Base-by-base conservation (phyloP, 164 flowering plant genomes). In the Liquidambar formosana region DNA sequence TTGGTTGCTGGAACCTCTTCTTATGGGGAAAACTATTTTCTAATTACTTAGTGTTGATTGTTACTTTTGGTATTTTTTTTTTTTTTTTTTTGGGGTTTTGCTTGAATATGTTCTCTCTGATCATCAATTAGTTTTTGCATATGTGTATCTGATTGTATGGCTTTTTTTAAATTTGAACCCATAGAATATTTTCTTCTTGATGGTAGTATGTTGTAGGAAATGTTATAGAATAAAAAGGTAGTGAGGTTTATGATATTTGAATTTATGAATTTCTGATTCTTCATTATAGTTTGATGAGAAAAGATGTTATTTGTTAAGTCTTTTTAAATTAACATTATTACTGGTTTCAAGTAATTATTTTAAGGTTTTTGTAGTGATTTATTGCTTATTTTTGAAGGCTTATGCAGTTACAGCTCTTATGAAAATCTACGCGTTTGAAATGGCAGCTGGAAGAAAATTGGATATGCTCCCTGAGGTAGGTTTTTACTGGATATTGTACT, bases 341-440 rank as follows among this genome's bases (percentile, higher is more conserved):
- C 15, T 26, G 58, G 22, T 27, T 16, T 4, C 19, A 28, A 43
- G 47, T 54, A 13, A 33, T 26, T 71, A 14, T n/a, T 21, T 59
- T 43, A 10, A 57, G 28, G 52, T 22, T 45, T 57, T 21, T 69
- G 21, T 27, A 62, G 16, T 73, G 0, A 41, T 57, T 69, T 57
- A 60, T 73, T 61, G 27, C 60, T 68, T 51, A 14, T 61, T 70
- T 73, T 64, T 80, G 79, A 82, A 96, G 99, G 97, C 87, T 47
- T 93, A 96, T 86, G 98, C 99, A 68, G 79, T 93, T 61, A 88
- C 99, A 64, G 98, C 98, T n/a, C 86, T 92, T 38, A 86, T 87
- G 96, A 96, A 96, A 75, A 75, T 96, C 64, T 89, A 82, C 77
- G 88, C 98, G 48, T 89, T 90, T 83, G 99, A 96, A 76, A 89